phyloP scores from a whole-genome alignment of 257 asterid species.

The Agastache rugosa region DNA sequence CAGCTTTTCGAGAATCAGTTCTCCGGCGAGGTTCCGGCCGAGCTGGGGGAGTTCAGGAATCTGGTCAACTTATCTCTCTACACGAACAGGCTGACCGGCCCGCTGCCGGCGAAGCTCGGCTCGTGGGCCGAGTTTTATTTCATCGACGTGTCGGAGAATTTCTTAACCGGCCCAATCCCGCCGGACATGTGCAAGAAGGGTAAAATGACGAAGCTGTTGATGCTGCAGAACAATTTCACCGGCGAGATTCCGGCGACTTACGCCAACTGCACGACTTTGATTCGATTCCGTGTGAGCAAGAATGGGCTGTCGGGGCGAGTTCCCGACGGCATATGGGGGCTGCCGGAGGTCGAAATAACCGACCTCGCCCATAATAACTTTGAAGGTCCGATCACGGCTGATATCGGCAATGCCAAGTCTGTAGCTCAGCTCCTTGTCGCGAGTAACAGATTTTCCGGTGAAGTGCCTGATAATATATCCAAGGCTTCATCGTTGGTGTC shows the following conservation, averaged over 20 bases:
- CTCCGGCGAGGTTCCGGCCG: constrained; percentile 74
- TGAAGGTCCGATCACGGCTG: constrained; percentile 67
- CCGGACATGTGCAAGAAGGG: constrained; percentile 91
- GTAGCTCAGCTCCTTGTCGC: constrained; percentile 54
- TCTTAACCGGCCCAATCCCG: constrained; percentile 74
- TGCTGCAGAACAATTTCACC: constrained; percentile 71
- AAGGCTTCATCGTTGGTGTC: constrained; percentile 49
- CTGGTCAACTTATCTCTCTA: constrained; percentile 74
- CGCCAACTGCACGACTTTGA: constrained; percentile 55
- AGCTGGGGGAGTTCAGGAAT: constrained; percentile 69
- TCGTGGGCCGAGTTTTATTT: constrained; percentile 68
- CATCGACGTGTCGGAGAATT: constrained; percentile 80
- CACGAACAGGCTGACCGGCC: constrained; percentile 64
- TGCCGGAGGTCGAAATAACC: constrained; percentile 56
- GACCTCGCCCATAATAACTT: constrained; percentile 60
- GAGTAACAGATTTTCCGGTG: constrained; percentile 60
- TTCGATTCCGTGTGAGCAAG: constrained; percentile 67
- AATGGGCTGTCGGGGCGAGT: constrained; percentile 71
- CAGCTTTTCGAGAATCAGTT: constrained; percentile 70
- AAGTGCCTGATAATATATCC: constrained; percentile 62
- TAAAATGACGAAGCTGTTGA: constrained; percentile 56
- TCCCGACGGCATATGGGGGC: constrained; percentile 81
- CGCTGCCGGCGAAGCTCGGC: constrained; percentile 72
- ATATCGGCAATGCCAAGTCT: constrained; percentile 63
- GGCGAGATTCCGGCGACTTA: constrained; percentile 79